These are phyloP conservation scores for Gonapodya prolifera DNA, from an alignment of 192 early-diverging fungal species.

Conservation along the genomic window DNA sequence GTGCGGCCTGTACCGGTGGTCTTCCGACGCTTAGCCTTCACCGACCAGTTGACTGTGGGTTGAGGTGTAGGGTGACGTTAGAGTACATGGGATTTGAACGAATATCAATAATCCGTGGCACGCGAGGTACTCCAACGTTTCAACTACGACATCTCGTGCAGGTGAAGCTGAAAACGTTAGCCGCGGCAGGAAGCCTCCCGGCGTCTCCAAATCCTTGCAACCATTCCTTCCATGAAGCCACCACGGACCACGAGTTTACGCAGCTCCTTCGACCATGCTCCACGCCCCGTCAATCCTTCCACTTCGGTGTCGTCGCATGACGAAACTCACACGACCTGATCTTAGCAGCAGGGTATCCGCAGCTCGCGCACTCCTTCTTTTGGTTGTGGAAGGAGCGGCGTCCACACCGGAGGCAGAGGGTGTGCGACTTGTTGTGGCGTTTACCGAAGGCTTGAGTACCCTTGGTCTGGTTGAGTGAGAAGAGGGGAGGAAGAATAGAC, in stretches of 20 bases:
- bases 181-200: background rate
- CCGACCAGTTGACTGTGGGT: constrained; percentile 76
- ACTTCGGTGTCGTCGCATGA: background rate
- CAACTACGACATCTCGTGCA: background rate
- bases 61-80: background rate
- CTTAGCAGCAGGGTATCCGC: constrained; percentile 97
- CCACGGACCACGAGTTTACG: background rate
- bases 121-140: background rate
- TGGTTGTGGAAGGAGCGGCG: constrained; percentile 97
- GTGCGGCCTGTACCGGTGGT: constrained; percentile 98
- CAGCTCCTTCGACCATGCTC: background rate
- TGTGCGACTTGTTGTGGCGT: constrained; percentile 99
- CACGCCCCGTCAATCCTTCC: background rate
- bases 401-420: constrained; percentile 94
- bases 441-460: constrained; percentile 99
- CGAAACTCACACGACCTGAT: constrained; percentile 70
- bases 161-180: too few species aligned
- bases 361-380: constrained; percentile 99
- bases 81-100: background rate
- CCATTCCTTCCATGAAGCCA: background rate
- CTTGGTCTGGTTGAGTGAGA: constrained; percentile 62
- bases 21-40: constrained; percentile 95
- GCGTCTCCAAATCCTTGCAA: background rate
- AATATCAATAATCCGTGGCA: background rate
- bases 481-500: too few species aligned